These are phyloP conservation scores for Pinus albicaulis DNA, from an alignment of 75 land plant genomes.

Conservation along the genomic window DNA sequence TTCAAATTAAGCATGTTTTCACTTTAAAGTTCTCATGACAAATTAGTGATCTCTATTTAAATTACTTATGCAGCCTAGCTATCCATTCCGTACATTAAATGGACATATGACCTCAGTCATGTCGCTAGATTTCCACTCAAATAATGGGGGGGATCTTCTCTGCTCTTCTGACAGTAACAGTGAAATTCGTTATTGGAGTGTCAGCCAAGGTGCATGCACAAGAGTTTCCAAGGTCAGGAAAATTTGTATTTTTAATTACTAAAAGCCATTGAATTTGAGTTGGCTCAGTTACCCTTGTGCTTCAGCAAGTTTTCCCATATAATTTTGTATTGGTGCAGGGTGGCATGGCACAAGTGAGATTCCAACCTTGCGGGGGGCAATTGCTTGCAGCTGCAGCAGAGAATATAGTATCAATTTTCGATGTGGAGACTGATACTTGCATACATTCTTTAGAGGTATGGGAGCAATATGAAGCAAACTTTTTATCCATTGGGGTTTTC, in stretches of 20 bases:
- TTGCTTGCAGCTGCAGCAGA: constrained; percentile 65
- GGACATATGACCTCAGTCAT: constrained; percentile 70
- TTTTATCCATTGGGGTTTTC: too few relatives aligned
- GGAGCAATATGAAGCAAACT: too few relatives aligned
- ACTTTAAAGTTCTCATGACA: too few relatives aligned
- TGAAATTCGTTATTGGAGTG: constrained; percentile 82
- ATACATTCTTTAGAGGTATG: constrained; percentile 46
- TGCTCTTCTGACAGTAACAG: constrained; percentile 79
- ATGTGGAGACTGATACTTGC: constrained; percentile 56
- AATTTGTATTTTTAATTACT: too few relatives aligned
- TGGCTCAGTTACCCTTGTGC: too few relatives aligned
- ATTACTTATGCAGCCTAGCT: constrained; percentile 41
- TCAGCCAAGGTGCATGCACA: constrained; percentile 44
- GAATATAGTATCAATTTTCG: constrained; percentile 69
- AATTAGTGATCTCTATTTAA: too few relatives aligned
- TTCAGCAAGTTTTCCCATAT: too few relatives aligned
- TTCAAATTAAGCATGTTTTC: too few relatives aligned
- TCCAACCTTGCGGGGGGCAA: constrained; percentile 57
- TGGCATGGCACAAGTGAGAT: constrained; percentile 57
- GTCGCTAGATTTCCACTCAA: constrained; percentile 86
- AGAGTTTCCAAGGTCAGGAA: constrained; percentile 57
- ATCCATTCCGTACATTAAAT: constrained; percentile 56
- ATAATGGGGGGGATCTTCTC: constrained; percentile 52
- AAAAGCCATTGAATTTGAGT: too few relatives aligned
- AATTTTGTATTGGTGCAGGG: constrained; percentile 28